Conservation (phyloP, 106 monocot species). For the Allium cepa region DNA sequence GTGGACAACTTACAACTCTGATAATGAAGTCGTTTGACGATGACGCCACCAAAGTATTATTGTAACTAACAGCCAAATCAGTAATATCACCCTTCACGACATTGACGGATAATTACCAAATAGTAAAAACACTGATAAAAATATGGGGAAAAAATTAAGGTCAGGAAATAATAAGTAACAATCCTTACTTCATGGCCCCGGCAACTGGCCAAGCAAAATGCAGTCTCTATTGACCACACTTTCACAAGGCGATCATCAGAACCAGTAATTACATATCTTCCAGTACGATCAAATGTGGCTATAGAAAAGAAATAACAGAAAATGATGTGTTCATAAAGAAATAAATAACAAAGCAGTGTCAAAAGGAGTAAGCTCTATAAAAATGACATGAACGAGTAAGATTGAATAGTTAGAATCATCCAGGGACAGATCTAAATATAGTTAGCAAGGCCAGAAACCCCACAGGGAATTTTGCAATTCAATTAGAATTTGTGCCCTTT, state of each 20-base stretch:
- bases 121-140: not conserved
- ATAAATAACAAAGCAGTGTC: not conserved
- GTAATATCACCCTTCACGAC: slow-evolving; percentile 92
- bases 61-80: slow-evolving; percentile 96
- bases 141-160: not conserved
- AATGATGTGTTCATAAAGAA: not conserved
- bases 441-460: not conserved
- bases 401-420: not conserved
- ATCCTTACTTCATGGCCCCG: slow-evolving; percentile 90
- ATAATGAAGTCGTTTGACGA: slow-evolving; percentile 97
- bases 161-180: not conserved
- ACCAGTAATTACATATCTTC: slow-evolving; percentile 88
- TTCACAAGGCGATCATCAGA: slow-evolving; percentile 99
- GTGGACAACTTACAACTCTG: slow-evolving; percentile 67
- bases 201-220: slow-evolving; percentile 93
- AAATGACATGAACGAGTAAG: not conserved
- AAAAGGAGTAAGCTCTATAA: not conserved
- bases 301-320: slow-evolving; percentile 15
- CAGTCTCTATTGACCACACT: slow-evolving; percentile 98
- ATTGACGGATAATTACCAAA: not conserved
- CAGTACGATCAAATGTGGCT: slow-evolving; percentile 98
- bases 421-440: not conserved
- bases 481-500: too few relatives aligned
- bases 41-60: slow-evolving; percentile 96
- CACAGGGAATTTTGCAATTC: too few relatives aligned